These are phyloP conservation scores for Mortierella sp. DNA, from an alignment of 371 early-diverging fungal genomes.

Conservation along the genomic window DNA sequence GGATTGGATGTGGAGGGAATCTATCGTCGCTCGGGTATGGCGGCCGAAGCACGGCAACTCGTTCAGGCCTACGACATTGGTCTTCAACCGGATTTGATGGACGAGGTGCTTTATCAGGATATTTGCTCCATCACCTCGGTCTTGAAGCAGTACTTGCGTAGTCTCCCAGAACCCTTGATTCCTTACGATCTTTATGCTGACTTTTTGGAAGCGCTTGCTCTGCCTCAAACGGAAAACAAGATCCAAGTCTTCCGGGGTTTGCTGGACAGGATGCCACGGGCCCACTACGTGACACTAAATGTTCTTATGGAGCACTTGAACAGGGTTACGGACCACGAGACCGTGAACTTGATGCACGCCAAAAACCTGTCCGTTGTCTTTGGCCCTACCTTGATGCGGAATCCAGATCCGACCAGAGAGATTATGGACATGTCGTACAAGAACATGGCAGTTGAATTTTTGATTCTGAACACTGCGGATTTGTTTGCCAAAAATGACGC, in stretches of 20 bases:
- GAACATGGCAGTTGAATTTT: constrained; percentile 58
- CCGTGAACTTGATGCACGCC: constrained; percentile 87
- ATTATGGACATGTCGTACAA: constrained; percentile 83
- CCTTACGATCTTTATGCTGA: constrained; percentile 80
- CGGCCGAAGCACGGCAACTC: constrained; percentile 80
- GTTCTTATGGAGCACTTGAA: constrained; percentile 72
- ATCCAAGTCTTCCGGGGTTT: constrained; percentile 38
- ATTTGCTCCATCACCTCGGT: constrained; percentile 88
- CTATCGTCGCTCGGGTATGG: constrained; percentile 92
- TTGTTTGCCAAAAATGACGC: constrained; percentile 9
- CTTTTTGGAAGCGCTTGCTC: constrained; percentile 77
- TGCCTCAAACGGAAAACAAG: constrained; percentile 40
- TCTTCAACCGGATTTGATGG: constrained; percentile 61
- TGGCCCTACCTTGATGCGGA: constrained; percentile 90
- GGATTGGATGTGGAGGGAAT: constrained; percentile 88
- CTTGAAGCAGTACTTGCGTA: constrained; percentile 94
- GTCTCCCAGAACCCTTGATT: constrained; percentile 91
- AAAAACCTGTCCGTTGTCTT: constrained; percentile 93
- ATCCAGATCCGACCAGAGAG: constrained; percentile 72
- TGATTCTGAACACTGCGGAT: constrained; percentile 10
- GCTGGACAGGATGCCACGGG: constrained; percentile 65
- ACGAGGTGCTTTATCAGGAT: constrained; percentile 65
- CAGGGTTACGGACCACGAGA: constrained; percentile 62
- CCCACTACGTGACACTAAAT: constrained; percentile 67
- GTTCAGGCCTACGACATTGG: constrained; percentile 54